Conservation (phyloP, 768 basidiomycete genomes). For the Scleroderma citrinum region DNA sequence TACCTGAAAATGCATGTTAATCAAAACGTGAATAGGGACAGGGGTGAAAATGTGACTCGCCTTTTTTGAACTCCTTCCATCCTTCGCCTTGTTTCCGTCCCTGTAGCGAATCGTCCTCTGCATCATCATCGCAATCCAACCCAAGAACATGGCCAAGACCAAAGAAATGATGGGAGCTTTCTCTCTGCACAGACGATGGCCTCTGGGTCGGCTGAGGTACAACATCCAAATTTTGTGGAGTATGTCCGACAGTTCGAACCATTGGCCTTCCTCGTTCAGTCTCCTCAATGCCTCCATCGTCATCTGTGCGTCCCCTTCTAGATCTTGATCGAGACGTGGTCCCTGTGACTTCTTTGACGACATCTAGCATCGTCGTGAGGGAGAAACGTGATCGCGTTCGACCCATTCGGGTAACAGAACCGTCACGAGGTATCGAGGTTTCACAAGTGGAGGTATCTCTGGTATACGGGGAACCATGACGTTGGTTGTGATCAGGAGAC, state of each 20-base stretch:
- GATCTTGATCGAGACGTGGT: conserved; percentile 6
- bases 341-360: conserved; percentile 15
- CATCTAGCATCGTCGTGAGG: conserved; percentile 12
- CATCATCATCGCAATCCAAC: conserved; percentile 8
- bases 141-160: conserved; percentile 27
- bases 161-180: conserved; percentile 11
- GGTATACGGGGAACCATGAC: not conserved
- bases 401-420: conserved; percentile 12
- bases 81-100: conserved; percentile 36
- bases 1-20: conserved; percentile 43
- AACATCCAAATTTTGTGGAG: not conserved
- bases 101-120: not conserved
- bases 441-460: not conserved
- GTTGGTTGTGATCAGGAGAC: not conserved
- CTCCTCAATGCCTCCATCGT: conserved; percentile 31
- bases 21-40: not conserved
- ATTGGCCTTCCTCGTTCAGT: conserved; percentile 19
- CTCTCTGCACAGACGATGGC: conserved; percentile 2
- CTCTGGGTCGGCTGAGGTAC: not conserved
- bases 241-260: conserved; percentile 5
- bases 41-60: conserved; percentile 40
- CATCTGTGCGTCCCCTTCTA: conserved; percentile 15
- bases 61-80: conserved; percentile 91
- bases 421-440: conserved; percentile 31
- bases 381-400: conserved; percentile 16